Evolutionary conservation across 1,139 yeast species (phyloP), one percentile per base, ranked within the genome.

Genomic region (Kodamaea suecica): DNA sequence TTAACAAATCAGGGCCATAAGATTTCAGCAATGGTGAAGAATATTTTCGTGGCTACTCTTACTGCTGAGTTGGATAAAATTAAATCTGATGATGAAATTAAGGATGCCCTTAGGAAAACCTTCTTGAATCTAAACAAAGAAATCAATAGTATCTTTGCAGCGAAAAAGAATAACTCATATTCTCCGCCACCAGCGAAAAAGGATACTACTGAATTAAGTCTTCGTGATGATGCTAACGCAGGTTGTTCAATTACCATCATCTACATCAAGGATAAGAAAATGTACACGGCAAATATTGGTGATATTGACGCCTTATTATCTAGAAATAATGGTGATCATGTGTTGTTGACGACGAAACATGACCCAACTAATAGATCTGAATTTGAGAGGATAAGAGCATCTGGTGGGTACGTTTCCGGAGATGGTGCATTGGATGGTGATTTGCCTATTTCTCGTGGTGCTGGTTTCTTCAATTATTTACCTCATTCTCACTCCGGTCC

Each of bases 401-500:
- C 95, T 14, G 97, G 97, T 34, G 97, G 97, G 1, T 83, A 76
- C 53, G 95, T 92, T 12, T 78, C 87, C 3, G 84, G 87, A 10
- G 84, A 84, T 50, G 96, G 95, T 39, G 80, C 81, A 39, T 71
- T 92, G 32, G 96, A 90, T 56, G 95, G 94, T 30, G 81, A 78
- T 26, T 72, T 87, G 17, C 81, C 80, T 33, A 84, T 88, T 27
- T 85, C 97, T 1, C 75, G 98, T 48, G 95, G 96, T 20, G 88
- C 87, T 37, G 98, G 99, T 0, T 90, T 85, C 55, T 82, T 84
- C 57, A 84, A 86, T 46, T 70, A 83, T 48, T 70, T 88, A 35
- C 97, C 97, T 1, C 95, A 87, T 55, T 79, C 94, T 21, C 87
- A 85, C 52, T 85, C 95, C 1, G 90, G 88, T 0, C 97, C 98